Evolutionary conservation across 768 basidiomycete species (phyloP).

Genomic region (Hygrophorus russula): DNA sequence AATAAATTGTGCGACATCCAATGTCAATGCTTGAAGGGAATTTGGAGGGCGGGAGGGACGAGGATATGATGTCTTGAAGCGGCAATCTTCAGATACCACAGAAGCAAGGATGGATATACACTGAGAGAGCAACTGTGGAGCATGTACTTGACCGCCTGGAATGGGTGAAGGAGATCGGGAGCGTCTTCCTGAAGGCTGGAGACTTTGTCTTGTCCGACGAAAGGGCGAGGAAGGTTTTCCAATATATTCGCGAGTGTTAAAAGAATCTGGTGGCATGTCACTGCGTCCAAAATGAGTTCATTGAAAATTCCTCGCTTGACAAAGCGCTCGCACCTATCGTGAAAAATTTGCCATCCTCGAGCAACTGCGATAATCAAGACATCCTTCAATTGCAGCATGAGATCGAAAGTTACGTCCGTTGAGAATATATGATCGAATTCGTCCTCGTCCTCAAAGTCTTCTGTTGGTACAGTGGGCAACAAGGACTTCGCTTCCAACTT

Average conservation of each 20-base stretch:
- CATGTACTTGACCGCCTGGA: conserved; percentile 18
- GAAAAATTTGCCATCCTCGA: conserved; percentile 55
- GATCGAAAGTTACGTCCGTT: conserved; percentile 55
- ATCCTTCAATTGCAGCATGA: conserved; percentile 51
- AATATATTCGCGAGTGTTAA: conserved; percentile 6
- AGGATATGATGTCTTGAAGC: conserved; percentile 46
- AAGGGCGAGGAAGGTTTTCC: conserved; percentile 29
- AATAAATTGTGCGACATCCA: conserved; percentile 66
- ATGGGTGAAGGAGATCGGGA: conserved; percentile 43
- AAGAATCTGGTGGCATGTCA: background rate
- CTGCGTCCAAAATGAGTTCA: too few relatives aligned
- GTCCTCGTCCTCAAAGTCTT: conserved; percentile 38
- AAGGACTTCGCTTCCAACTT: conserved; percentile 13
- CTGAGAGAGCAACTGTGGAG: conserved; percentile 43
- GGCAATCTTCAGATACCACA: conserved; percentile 61
- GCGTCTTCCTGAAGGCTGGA: conserved; percentile 29
- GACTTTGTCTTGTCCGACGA: conserved; percentile 32
- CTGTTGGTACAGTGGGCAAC: conserved; percentile 5
- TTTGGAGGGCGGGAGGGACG: conserved; percentile 63
- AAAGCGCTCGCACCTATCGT: conserved; percentile 29
- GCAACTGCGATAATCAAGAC: conserved; percentile 36
- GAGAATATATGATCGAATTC: conserved; percentile 36
- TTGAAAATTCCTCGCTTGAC: background rate
- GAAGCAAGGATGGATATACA: conserved; percentile 55
- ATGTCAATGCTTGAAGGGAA: conserved; percentile 56